Conservation (phyloP, 164 flowering plant genomes). For the Chimonanthus salicifolius region DNA sequence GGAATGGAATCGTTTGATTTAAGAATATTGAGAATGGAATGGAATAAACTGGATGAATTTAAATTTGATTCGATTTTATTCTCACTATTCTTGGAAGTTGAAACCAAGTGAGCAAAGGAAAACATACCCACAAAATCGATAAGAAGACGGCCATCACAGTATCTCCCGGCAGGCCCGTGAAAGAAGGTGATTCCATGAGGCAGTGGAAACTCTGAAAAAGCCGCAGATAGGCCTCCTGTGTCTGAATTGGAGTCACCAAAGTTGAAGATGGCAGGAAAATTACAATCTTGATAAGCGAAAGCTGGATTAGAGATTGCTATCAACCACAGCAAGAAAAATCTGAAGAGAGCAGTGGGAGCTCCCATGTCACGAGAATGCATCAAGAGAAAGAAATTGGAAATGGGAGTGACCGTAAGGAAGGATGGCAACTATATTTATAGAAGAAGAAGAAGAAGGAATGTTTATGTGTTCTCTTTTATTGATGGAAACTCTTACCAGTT, state of each 20-base stretch:
- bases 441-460: neutral
- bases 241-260: constrained; percentile 63
- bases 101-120: too few relatives aligned
- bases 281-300: neutral
- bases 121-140: constrained; percentile 4
- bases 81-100: too few relatives aligned
- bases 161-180: constrained; percentile 37
- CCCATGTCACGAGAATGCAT: neutral
- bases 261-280: constrained; percentile 28
- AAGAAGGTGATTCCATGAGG: constrained; percentile 43
- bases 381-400: neutral
- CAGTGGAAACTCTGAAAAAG: constrained; percentile 25
- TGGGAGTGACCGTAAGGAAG: neutral
- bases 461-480: too few relatives aligned
- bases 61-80: too few relatives aligned
- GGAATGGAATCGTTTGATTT: too few relatives aligned
- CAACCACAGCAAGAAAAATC: neutral
- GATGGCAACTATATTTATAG: neutral
- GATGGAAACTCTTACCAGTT: too few relatives aligned
- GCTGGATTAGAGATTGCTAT: neutral
- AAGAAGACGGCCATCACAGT: constrained; percentile 45
- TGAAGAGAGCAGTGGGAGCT: neutral
- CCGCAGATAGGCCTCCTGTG: constrained; percentile 52
- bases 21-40: too few relatives aligned
- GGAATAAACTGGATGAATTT: too few relatives aligned